Evolutionary conservation across 495 filamentous ascomycete genomes (phyloP), one percentile per base, ranked within the genome.

Genomic region (Penicillium arizonense): DNA sequence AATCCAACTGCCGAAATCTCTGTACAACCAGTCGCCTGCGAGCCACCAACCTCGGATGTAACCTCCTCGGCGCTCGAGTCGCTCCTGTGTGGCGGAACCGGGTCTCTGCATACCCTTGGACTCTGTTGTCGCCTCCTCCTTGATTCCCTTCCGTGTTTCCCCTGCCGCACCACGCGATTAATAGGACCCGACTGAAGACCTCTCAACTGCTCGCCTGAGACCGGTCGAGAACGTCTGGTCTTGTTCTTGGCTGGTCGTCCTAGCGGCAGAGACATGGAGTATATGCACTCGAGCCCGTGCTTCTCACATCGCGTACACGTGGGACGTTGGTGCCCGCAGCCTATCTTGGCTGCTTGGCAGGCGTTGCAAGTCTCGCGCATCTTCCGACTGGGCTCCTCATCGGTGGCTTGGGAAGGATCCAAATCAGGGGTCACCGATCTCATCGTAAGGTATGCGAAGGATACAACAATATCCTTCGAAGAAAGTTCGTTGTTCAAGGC

Each of bases 281-380:
- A 79, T 32, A 77, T 56, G 40, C 76, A 79, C 2, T 62, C 59
- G 12, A 74, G 61, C 11, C 72, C 70, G 26, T 76, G 72, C 35
- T 67, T 76, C 37, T 69, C 62, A 33, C 77, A 79, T 52, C 75
- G 59, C 12, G 64, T 66, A 48, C 77, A 79, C 2, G 68, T 66
- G 11, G 71, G 73, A 32, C 71, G 74, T 48, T 78, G 73, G 48
- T 76, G 74, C 33, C 73, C 73, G 59, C 77, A 79, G n/a, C 74
- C 67, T 18, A 79, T 72, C 46, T 79, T 79, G 11, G 70, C 72
- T 42, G 77, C 68, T 40, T 77, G 73, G 33, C 75, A 79, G 14
- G 73, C 68, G 50, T 79, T 77, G 58, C 77, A 79, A 0, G 75
- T 77, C 1, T 69, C 69, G 44, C 75, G 73, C 34, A 77, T 65